Base-by-base conservation (phyloP, 805 yeast species). In the Hagleromyces aurorensis region DNA sequence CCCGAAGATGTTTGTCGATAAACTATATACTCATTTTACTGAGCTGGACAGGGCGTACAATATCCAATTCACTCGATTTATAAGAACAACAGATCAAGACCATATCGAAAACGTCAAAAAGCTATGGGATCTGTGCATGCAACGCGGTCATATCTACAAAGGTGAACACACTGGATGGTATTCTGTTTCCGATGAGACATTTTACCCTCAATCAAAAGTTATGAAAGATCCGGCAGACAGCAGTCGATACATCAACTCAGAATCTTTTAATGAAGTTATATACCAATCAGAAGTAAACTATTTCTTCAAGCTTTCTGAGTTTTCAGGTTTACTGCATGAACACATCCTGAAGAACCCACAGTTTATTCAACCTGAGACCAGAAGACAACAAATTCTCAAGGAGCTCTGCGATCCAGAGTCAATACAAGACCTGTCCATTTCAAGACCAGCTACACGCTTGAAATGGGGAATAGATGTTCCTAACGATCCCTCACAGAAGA, bases 81-180 rank as follows among this genome's bases (percentile, higher is more conserved):
- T 89, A 2, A 63, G 98, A 46, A 91, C 98, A 1, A 89, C 98
- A 0, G 96, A 87, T 48, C 42, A 47, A 0, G 95, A 87, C 45
- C 97, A 91, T 55, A 36, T 68, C 1, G 57, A 40, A 1, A 72
- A 83, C 3, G 94, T 85, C 2, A 61, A 63, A 19, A 54, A 63
- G 17, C 68, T 91, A 38, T 91, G 98, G 97, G 54, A 64, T 2
- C 38, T 59, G 1, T 70, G 91, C 38, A 36, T 55, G 24, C 58
- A 67, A 0, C 72, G 69, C 25, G 89, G 83, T 0, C 71, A 61
- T 41, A 81, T 91, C 2, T 85, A 85, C 51, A 71, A 78, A 50
- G 96, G 94, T 6, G 62, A 69, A 17, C 98, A 91, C 52, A 57
- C 71, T 27, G 98, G 98, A 2, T 91, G 97, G 97, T 91, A 91